These are phyloP conservation scores for Aspergillus ochraceoroseus DNA, from an alignment of 2,329 filamentous ascomycete species.

Conservation along the genomic window DNA sequence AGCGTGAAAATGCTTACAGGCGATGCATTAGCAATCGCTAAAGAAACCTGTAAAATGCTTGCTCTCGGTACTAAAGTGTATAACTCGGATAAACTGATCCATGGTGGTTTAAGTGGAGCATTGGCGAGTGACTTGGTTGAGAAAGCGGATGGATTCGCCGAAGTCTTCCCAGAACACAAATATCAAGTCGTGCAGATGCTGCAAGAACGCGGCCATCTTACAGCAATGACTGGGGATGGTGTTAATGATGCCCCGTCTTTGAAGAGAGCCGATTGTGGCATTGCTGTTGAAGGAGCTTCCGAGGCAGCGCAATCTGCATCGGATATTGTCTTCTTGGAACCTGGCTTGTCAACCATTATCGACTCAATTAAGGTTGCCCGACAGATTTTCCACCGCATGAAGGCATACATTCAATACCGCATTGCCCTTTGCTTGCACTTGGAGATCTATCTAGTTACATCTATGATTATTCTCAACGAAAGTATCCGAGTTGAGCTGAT, in stretches of 20 bases:
- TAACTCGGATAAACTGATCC: constrained; percentile 72
- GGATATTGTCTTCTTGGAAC: constrained; percentile 69
- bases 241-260: constrained; percentile 70
- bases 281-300: constrained; percentile 66
- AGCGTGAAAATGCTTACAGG: constrained; percentile 78
- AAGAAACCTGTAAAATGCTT: constrained; percentile 78
- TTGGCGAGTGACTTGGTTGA: constrained; percentile 72
- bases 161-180: constrained; percentile 71
- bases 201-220: constrained; percentile 66
- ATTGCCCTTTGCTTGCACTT: constrained; percentile 70
- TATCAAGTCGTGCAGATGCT: constrained; percentile 72
- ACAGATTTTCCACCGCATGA: constrained; percentile 74
- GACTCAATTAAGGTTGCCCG: constrained; percentile 68
- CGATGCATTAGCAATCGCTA: constrained; percentile 73
- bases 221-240: constrained; percentile 71
- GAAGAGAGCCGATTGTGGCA: constrained; percentile 70
- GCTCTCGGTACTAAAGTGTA: constrained; percentile 74
- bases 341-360: constrained; percentile 66
- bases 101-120: constrained; percentile 66
- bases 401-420: constrained; percentile 72
- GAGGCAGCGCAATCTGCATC: constrained; percentile 68
- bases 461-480: constrained; percentile 77
- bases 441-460: constrained; percentile 70
- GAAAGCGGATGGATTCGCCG: constrained; percentile 67
- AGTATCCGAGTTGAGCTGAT: constrained; percentile 68